A percentile compares a stretch with the other conserved stretches of the same genome.
These are phyloP conservation scores for Sugiyamaella grinbergsii DNA, from an alignment of 1,139 yeast genomes.

Conservation along the genomic window DNA sequence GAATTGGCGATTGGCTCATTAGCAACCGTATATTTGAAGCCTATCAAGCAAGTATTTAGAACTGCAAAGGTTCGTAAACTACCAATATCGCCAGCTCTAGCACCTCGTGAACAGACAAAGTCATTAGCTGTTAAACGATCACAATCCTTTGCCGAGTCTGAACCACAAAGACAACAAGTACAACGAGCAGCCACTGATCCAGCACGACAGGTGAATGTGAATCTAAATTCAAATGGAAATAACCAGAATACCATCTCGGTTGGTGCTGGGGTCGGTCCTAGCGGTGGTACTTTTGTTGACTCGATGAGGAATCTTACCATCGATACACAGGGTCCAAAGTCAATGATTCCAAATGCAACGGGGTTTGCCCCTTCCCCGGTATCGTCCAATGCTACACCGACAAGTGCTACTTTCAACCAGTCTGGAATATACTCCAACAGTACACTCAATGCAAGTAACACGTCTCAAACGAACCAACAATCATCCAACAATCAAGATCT, in stretches of 20 bases:
- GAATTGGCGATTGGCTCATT: slow-evolving; percentile 80
- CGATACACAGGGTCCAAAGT: slow-evolving; percentile 3
- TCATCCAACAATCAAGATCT: slow-evolving; percentile 20
- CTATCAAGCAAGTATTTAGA: slow-evolving; percentile 77
- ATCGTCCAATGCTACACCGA: slow-evolving; percentile 15
- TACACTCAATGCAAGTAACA: slow-evolving; percentile 5
- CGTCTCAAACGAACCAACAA: slow-evolving; percentile 9
- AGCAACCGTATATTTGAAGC: slow-evolving; percentile 82
- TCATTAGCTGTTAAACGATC: slow-evolving; percentile 7
- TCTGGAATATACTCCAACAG: slow-evolving; percentile 10
- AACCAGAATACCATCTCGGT: background rate
- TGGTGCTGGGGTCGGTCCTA: slow-evolving; percentile 15
- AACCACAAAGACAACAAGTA: slow-evolving; percentile 12
- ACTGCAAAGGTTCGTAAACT: slow-evolving; percentile 58
- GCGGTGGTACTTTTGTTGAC: slow-evolving; percentile 6
- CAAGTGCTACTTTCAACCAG: slow-evolving; percentile 14
- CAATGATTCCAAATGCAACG: slow-evolving; percentile 2
- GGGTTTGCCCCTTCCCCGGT: slow-evolving; percentile 7
- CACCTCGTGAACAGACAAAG: slow-evolving; percentile 37
- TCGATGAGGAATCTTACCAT: slow-evolving; percentile 12
- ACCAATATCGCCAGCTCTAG: slow-evolving; percentile 64
- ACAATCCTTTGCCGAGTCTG: slow-evolving; percentile 11
- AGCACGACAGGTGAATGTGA: background rate
- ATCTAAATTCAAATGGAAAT: too few species aligned
- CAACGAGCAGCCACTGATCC: slow-evolving; percentile 15